Evolutionary conservation across 2,329 filamentous ascomycete species (phyloP).

Genomic region (Xylariaceae sp.): DNA sequence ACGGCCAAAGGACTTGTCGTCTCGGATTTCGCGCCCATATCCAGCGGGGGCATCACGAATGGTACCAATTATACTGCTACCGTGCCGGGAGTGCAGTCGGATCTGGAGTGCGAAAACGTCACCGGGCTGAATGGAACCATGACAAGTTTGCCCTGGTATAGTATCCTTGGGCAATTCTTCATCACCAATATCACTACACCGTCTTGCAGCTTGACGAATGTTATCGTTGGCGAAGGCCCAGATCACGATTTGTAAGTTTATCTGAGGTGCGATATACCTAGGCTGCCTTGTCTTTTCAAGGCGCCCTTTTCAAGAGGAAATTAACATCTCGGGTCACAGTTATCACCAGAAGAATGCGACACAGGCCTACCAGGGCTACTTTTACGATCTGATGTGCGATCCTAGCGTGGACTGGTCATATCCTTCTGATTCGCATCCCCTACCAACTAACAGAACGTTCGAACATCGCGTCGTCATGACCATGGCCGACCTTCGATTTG

Average conservation of each 20-base stretch:
- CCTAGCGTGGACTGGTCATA: constrained; percentile 7
- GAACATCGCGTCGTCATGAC: constrained; percentile 15
- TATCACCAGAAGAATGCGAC: constrained; percentile 12
- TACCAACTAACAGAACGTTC: constrained; percentile 7
- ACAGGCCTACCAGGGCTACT: constrained; percentile 14
- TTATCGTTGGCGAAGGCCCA: constrained; percentile 12
- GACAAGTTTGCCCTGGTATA: constrained; percentile 8
- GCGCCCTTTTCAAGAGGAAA: neutral
- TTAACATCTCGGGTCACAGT: neutral
- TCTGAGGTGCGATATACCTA: neutral
- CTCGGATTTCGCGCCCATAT: constrained; percentile 5
- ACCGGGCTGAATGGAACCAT: constrained; percentile 7
- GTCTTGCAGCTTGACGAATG: constrained; percentile 11
- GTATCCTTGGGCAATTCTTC: constrained; percentile 7
- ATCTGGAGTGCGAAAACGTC: constrained; percentile 11
- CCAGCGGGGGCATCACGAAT: neutral
- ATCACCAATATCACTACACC: constrained; percentile 12
- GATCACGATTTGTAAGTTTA: constrained; percentile 10
- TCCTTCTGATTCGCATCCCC: neutral
- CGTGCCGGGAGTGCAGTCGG: constrained; percentile 7
- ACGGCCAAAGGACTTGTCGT: constrained; percentile 8
- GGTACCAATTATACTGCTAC: constrained; percentile 9
- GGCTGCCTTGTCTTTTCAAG: too few species aligned
- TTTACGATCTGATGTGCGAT: constrained; percentile 12
- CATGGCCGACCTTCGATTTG: constrained; percentile 12